A percentile compares a stretch with the other conserved stretches of the same genome.
These are phyloP conservation scores for Ichthyophthirius multifiliis DNA, from an alignment of 169 alveolate species.

Conservation along the genomic window DNA sequence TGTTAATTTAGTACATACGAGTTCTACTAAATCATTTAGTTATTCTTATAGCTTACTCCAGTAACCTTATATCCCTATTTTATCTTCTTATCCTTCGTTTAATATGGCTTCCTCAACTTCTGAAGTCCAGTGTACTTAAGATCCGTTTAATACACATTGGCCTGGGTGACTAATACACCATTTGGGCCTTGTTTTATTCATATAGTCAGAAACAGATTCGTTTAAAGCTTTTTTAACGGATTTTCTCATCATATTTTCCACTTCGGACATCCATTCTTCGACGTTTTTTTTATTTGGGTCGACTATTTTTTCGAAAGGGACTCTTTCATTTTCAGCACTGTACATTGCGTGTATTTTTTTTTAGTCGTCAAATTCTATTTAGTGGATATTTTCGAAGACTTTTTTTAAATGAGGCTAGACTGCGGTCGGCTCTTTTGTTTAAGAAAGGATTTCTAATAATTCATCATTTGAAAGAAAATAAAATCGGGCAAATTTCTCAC, in stretches of 20 bases:
- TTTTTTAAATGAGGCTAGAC: slow-evolving; percentile 86
- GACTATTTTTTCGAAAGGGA: slow-evolving; percentile 80
- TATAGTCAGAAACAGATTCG: slow-evolving; percentile 79
- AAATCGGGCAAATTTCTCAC: slow-evolving; percentile 89
- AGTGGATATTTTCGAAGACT: slow-evolving; percentile 84
- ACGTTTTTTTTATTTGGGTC: slow-evolving; percentile 88
- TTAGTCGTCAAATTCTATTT: slow-evolving; percentile 79
- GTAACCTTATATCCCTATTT: slow-evolving; percentile 61
- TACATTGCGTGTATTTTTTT: slow-evolving; percentile 86
- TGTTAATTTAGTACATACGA: slow-evolving; percentile 88
- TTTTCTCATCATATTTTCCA: slow-evolving; percentile 87
- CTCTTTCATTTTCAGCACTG: slow-evolving; percentile 88
- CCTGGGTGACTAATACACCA: slow-evolving; percentile 94
- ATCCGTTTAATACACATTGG: slow-evolving; percentile 91
- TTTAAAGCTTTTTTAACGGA: slow-evolving; percentile 77
- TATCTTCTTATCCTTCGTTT: slow-evolving; percentile 55
- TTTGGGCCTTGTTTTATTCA: slow-evolving; percentile 76
- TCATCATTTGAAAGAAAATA: slow-evolving; percentile 87
- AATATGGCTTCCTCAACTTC: slow-evolving; percentile 90
- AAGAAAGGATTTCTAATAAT: slow-evolving; percentile 81
- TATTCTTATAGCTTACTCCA: slow-evolving; percentile 65
- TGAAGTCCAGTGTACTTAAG: slow-evolving; percentile 92
- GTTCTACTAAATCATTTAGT: slow-evolving; percentile 86
- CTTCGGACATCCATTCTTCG: slow-evolving; percentile 93
- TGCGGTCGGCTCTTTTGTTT: slow-evolving; percentile 85